Evolutionary conservation across 1,139 yeast genomes (phyloP).

Genomic region (Nakaseomyces delphensis): DNA sequence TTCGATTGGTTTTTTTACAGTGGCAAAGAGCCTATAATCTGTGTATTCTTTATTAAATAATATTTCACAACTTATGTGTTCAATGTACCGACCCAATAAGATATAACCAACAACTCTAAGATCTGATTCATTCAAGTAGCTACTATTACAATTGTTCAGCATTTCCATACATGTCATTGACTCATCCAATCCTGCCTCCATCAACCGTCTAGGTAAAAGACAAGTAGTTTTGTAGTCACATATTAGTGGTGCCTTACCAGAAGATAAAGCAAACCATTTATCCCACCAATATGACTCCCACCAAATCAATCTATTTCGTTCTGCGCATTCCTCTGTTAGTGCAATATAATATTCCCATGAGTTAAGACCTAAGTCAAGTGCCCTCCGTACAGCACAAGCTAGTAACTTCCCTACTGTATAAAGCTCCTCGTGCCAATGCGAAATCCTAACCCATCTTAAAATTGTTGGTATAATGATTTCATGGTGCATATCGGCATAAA

Average conservation of each 20-base stretch:
- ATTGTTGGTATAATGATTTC: slow-evolving; percentile 3
- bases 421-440: slow-evolving; percentile 4
- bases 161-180: slow-evolving; percentile 11
- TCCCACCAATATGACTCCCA: slow-evolving; percentile 25
- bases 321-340: slow-evolving; percentile 14
- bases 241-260: slow-evolving; percentile 15
- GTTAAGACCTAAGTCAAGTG: slow-evolving; percentile 13
- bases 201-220: slow-evolving; percentile 13
- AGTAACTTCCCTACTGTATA: slow-evolving; percentile 1
- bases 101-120: slow-evolving; percentile 10
- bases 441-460: slow-evolving; percentile 2
- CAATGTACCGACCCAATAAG: slow-evolving; percentile 11
- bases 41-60: slow-evolving; percentile 13
- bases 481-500: slow-evolving; percentile 5
- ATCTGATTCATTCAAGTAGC: slow-evolving; percentile 3
- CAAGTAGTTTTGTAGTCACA: slow-evolving; percentile 9
- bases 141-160: slow-evolving; percentile 3
- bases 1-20: slow-evolving; percentile 5
- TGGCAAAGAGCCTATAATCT: slow-evolving; percentile 10
- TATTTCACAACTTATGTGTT: slow-evolving; percentile 4
- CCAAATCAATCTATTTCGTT: slow-evolving; percentile 19
- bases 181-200: slow-evolving; percentile 12
- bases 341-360: slow-evolving; percentile 18
- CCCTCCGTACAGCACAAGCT: slow-evolving; percentile 6
- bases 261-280: slow-evolving; percentile 13